These are phyloP conservation scores for Aristolochia californica DNA, from an alignment of 164 flowering plant genomes.

Conservation along the genomic window DNA sequence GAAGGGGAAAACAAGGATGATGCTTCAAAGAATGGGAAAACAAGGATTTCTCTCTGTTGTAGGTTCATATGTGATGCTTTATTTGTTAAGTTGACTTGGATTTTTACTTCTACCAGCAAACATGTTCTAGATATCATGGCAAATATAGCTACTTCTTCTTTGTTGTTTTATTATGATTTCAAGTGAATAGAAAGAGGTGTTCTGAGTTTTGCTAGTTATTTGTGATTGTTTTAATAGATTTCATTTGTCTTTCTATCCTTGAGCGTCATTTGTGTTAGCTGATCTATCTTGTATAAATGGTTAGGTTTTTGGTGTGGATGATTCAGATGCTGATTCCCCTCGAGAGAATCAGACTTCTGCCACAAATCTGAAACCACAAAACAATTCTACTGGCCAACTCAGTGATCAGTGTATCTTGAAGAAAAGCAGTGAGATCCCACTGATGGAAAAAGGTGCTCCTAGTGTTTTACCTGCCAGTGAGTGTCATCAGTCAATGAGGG, in stretches of 20 bases:
- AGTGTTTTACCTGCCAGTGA: slow-evolving; percentile 29
- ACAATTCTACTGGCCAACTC: slow-evolving; percentile 23
- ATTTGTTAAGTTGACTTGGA: no score
- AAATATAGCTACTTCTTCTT: no score
- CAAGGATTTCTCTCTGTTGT: no score
- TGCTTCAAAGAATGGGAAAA: no score
- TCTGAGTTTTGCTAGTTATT: no score
- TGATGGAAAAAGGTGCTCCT: slow-evolving; percentile 25
- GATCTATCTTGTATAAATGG: no score
- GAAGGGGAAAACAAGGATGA: no score
- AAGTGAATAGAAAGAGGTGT: no score
- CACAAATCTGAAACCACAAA: slow-evolving; percentile 23
- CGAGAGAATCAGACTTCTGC: slow-evolving; percentile 20
- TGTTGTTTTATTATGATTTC: no score
- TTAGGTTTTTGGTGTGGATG: slow-evolving; percentile 58
- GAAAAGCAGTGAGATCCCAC: slow-evolving; percentile 30
- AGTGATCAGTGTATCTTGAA: slow-evolving; percentile 30
- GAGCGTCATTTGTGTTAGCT: neutral
- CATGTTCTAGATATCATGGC: no score
- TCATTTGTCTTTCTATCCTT: neutral
- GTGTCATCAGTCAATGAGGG: slow-evolving; percentile 66
- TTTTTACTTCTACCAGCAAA: no score
- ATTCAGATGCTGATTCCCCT: slow-evolving; percentile 54
- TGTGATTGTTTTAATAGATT: neutral
- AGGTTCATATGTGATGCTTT: no score